These are phyloP conservation scores for Coniochaeta ligniaria DNA, from an alignment of 2,329 filamentous ascomycete species.

Conservation along the genomic window DNA sequence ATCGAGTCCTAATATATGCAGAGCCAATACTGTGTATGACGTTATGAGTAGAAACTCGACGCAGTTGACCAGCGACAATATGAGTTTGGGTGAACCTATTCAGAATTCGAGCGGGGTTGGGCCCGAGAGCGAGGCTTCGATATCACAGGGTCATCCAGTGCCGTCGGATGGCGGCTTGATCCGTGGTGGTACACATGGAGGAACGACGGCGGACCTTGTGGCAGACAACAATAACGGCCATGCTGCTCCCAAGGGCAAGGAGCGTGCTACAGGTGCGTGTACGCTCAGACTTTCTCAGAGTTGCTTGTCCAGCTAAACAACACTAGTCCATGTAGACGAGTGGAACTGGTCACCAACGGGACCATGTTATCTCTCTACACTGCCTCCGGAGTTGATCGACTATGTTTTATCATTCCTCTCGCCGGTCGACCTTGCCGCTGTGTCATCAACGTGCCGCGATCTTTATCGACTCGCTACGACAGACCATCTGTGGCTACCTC, in stretches of 20 bases:
- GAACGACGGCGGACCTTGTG: background rate
- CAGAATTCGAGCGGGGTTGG: background rate
- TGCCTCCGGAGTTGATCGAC: constrained; percentile 72
- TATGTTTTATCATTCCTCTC: constrained; percentile 62
- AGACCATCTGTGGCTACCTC: constrained; percentile 65
- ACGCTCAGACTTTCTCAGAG: background rate
- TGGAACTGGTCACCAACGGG: background rate
- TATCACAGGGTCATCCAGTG: background rate
- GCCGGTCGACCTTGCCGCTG: constrained; percentile 53
- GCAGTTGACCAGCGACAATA: background rate
- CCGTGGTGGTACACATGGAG: background rate
- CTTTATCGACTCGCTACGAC: constrained; percentile 53
- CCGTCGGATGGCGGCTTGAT: background rate
- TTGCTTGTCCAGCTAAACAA: background rate
- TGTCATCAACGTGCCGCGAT: constrained; percentile 54
- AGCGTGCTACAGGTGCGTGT: background rate
- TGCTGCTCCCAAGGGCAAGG: background rate
- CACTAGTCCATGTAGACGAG: background rate
- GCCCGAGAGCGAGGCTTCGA: background rate
- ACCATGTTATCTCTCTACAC: constrained; percentile 33
- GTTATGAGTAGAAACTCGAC: too few species aligned
- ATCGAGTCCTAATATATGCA: background rate
- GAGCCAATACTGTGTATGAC: too few species aligned
- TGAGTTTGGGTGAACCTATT: background rate
- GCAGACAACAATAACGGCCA: background rate